phyloP scores from a whole-genome alignment of 2,329 filamentous ascomycete genomes.

The Lecanicillium sp. region DNA sequence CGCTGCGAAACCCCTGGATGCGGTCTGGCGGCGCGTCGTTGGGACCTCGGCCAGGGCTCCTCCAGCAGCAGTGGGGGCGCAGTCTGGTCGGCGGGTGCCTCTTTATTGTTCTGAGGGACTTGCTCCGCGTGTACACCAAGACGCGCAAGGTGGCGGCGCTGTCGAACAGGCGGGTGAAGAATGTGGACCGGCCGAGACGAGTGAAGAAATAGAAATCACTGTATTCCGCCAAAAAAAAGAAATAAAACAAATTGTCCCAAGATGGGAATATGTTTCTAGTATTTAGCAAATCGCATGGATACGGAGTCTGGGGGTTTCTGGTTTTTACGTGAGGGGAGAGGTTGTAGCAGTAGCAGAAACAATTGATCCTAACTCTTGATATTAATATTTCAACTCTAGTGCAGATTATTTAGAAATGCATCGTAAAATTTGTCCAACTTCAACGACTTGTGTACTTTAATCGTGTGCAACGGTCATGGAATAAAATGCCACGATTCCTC shows the following conservation, averaged over 20 bases:
- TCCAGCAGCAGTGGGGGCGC: constrained; percentile 83
- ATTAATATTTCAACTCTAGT: too few species aligned
- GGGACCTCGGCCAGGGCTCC: constrained; percentile 55
- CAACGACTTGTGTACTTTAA: too few species aligned
- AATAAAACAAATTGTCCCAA: too few species aligned
- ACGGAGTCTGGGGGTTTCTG: neutral
- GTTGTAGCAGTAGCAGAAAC: neutral
- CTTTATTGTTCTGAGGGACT: constrained; percentile 77
- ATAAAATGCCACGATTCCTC: too few species aligned
- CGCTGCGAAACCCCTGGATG: constrained; percentile 23
- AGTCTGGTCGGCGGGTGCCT: constrained; percentile 84
- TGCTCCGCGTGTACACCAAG: constrained; percentile 56
- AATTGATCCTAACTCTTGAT: too few species aligned
- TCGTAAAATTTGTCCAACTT: too few species aligned
- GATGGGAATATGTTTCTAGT: neutral
- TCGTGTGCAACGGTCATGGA: too few species aligned
- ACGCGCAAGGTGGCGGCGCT: constrained; percentile 54
- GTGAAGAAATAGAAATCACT: constrained; percentile 31
- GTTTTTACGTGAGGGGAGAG: neutral
- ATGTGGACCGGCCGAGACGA: constrained; percentile 35
- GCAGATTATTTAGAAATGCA: too few species aligned
- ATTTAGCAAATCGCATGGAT: neutral
- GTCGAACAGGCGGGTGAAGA: constrained; percentile 48
- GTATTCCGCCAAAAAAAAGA: too few species aligned
- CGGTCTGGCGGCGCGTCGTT: constrained; percentile 20